Conservation (phyloP, 1,284 basidiomycete genomes). For the Cutaneotrichosporon arboriforme region DNA sequence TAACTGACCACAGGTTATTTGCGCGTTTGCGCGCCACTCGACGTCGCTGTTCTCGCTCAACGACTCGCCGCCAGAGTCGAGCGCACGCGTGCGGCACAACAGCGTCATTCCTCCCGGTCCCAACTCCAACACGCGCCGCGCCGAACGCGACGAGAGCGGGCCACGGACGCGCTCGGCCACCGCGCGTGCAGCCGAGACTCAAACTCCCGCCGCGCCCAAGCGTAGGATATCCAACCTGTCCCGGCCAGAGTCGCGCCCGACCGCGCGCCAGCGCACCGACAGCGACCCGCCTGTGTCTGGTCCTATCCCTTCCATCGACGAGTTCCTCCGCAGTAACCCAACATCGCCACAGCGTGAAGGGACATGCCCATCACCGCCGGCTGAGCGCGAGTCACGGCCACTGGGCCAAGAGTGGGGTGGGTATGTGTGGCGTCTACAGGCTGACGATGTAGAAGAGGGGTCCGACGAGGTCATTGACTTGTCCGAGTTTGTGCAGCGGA, state of each 20-base stretch:
- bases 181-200: not conserved
- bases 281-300: not conserved
- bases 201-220: constrained; percentile 1
- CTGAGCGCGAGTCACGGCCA: not conserved
- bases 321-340: constrained; percentile 6
- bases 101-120: constrained; percentile 10
- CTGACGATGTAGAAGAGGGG: not conserved
- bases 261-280: not conserved
- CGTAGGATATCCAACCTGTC: constrained; percentile 8
- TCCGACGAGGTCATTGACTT: constrained; percentile 3
- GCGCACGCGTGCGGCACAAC: not conserved
- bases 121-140: not conserved
- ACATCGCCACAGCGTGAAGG: not conserved
- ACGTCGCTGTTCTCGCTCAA: constrained; percentile 74
- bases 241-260: not conserved
- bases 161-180: not conserved
- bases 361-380: too few species aligned
- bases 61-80: constrained; percentile 52
- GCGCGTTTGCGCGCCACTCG: constrained; percentile 68
- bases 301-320: not conserved
- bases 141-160: not conserved
- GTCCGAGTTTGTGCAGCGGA: not conserved
- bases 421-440: not conserved
- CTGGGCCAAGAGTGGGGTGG: not conserved
- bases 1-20: constrained; percentile 37